phyloP scores from a whole-genome alignment of 129 eudicot genomes.

The Oenanthe sinensis region DNA sequence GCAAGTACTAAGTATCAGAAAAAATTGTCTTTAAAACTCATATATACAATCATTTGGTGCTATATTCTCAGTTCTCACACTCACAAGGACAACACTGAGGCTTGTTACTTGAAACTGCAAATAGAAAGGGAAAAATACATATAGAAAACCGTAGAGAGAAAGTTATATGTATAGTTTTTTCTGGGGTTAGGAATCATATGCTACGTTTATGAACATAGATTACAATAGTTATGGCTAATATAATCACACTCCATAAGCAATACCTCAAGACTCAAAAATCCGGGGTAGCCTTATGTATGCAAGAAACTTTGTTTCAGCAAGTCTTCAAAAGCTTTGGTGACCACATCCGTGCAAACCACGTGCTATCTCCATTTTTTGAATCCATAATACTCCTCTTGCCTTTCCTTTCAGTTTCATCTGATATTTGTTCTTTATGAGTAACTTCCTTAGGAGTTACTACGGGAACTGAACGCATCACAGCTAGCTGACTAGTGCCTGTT shows the following conservation, averaged over 20 bases:
- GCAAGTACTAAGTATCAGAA: not conserved
- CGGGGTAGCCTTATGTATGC: not conserved
- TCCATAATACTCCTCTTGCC: constrained; percentile 9
- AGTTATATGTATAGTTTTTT: not conserved
- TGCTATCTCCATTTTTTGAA: not conserved
- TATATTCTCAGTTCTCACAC: not conserved
- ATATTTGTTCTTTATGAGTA: not conserved
- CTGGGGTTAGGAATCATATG: not conserved
- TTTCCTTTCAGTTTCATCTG: constrained; percentile 5
- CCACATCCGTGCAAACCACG: constrained; percentile 6
- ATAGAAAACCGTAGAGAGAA: not conserved
- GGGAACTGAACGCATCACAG: constrained; percentile 1
- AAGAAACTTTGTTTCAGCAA: not conserved
- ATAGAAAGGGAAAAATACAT: not conserved
- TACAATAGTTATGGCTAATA: not conserved
- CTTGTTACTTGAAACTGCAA: not conserved
- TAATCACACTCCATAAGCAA: not conserved
- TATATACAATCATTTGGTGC: not conserved
- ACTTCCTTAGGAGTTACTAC: not conserved
- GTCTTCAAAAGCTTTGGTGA: constrained; percentile 1
- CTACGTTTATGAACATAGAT: not conserved
- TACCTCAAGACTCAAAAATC: not conserved
- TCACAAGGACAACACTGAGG: not conserved
- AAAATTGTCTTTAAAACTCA: not conserved
- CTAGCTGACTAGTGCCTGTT: not conserved